Evolutionary conservation across 2,329 filamentous ascomycete species (phyloP), one percentile per base, ranked within the genome.

Genomic region (Fusarium xylarioides): DNA sequence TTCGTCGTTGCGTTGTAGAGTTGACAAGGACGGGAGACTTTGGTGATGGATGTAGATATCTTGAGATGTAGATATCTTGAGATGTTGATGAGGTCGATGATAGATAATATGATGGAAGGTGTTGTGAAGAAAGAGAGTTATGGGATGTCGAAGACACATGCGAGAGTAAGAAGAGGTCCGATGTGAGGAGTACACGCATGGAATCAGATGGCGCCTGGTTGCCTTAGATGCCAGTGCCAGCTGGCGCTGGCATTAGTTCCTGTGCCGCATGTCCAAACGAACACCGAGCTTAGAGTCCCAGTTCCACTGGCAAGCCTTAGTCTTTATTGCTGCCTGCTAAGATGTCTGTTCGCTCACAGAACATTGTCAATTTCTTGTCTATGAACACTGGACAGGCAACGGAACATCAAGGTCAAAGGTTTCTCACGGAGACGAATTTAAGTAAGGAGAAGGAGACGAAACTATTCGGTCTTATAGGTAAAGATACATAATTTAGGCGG

Each of bases 101-200:
- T 44, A n/a, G 1, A 30, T 6, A 7, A 16, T 14, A 16, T 8
- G 19, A 49, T 16, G 0, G 0, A 2, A 11, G 3, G 0, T 16
- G 14, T 16, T n/a, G 14, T 49, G 46, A 19, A 11, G 3, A 2
- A 3, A 0, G 3, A 50, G 16, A 19, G 16, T 8, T 14, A 15
- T 19, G 16, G 6, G 2, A 4, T 4, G 16, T 19, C 8, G 3
- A 34, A 34, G 6, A 34, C 4, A 15, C 23, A 50, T 19, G 8
- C 0, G 30, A 50, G 6, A 15, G 19, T 7, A 0, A 34, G 47
- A 34, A 50, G 30, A 34, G n/a, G 30, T 23, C 4, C 0, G 30
- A 14, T 23, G 47, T 7, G 47, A 50, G n/a, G 7, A n/a, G 15
- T n/a, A 19, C 11, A 50, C 4, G 0, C 7, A n/a, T n/a, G 7